Evolutionary conservation across 371 early-diverging fungal genomes (phyloP).

Genomic region (Dipsacomyces acuminosporus): DNA sequence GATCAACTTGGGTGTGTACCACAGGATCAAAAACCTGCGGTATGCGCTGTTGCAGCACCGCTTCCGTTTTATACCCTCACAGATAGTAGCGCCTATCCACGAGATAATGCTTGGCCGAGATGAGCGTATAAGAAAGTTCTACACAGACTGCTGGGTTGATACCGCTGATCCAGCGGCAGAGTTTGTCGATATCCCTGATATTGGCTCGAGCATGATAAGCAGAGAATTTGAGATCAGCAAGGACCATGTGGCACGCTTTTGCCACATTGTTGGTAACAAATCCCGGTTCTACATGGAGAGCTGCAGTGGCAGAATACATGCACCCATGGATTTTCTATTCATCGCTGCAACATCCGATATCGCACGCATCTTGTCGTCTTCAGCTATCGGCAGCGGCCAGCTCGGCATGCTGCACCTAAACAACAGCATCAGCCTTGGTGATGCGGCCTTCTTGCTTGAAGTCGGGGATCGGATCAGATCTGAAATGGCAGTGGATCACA

Average conservation of each 20-base stretch:
- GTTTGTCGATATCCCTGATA: too few relatives aligned
- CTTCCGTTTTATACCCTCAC: constrained; percentile 28
- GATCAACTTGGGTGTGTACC: constrained; percentile 63
- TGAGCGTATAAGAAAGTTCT: constrained; percentile 89
- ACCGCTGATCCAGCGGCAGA: too few relatives aligned
- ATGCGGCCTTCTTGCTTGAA: constrained; percentile 63
- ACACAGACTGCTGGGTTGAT: constrained; percentile 53
- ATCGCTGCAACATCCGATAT: constrained; percentile 72
- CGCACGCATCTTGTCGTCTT: constrained; percentile 85
- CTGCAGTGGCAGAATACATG: constrained; percentile 64
- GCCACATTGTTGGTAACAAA: constrained; percentile 80
- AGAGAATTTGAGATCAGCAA: not conserved
- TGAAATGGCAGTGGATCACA: constrained; percentile 39
- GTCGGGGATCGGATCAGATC: constrained; percentile 78
- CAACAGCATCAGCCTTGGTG: constrained; percentile 82
- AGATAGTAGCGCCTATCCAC: constrained; percentile 81
- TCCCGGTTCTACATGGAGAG: constrained; percentile 77
- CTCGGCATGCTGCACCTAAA: constrained; percentile 83
- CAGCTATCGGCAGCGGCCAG: constrained; percentile 86
- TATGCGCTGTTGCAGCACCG: too few relatives aligned
- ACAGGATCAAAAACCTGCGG: too few relatives aligned
- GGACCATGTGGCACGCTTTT: constrained; percentile 58
- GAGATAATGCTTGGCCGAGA: constrained; percentile 92
- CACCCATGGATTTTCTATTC: constrained; percentile 91
- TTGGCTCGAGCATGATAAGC: too few relatives aligned